phyloP scores from a whole-genome alignment of 2,329 filamentous ascomycete genomes.

The Cytospora mali region DNA sequence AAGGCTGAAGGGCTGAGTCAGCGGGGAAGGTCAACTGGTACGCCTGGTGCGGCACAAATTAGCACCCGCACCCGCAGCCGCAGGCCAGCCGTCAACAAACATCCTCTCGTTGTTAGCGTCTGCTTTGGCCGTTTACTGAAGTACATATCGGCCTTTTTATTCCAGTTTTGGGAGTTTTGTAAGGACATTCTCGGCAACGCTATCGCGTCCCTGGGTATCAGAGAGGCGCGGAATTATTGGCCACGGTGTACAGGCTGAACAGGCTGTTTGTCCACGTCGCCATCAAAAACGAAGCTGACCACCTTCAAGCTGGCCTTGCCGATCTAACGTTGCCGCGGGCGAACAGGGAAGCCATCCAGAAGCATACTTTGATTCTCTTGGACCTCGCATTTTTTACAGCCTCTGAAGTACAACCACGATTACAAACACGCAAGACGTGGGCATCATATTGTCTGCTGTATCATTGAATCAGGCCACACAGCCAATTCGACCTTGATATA shows the following conservation, averaged over 20 bases:
- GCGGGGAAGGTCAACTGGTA: not conserved
- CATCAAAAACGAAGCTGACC: not conserved
- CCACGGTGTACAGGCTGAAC: not conserved
- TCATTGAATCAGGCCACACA: not conserved
- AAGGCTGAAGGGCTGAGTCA: not conserved
- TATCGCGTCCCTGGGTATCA: not conserved
- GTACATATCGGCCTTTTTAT: not conserved
- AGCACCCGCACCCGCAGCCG: not conserved
- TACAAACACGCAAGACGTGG: not conserved
- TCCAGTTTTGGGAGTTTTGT: not conserved
- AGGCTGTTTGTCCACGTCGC: not conserved
- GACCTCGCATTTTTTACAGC: not conserved
- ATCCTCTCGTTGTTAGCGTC: not conserved
- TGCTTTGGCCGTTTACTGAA: not conserved
- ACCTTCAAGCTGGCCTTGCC: not conserved
- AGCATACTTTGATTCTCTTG: not conserved
- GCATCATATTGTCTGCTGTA: not conserved
- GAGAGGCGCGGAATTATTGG: not conserved
- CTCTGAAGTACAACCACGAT: not conserved
- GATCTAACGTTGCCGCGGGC: not conserved
- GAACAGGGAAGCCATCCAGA: not conserved
- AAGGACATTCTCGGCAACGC: not conserved
- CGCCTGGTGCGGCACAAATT: not conserved
- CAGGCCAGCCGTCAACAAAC: not conserved
- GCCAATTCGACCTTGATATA: not conserved